Base-by-base conservation (phyloP, 352 stramenopile genomes). In the Phytophthora uliginosa region DNA sequence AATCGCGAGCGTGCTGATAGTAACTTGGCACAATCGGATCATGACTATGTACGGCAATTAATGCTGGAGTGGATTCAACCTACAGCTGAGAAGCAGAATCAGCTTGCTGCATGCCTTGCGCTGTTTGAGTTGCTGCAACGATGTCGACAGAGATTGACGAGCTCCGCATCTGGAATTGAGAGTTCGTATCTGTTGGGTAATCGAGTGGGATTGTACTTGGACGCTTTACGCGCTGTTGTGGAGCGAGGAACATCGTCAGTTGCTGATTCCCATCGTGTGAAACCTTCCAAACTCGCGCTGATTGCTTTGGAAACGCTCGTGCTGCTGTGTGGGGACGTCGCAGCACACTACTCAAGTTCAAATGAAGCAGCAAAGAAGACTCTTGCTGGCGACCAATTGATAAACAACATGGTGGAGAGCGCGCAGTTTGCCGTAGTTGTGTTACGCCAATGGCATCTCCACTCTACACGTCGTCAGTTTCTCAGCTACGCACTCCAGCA, bases 121-220 rank as follows among this genome's bases (percentile, higher is more conserved):
- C 45, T 91, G 18, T 91, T 92, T 58, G 87, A 93, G 63, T 56
- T 95, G 8, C 48, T 90, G 7, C 84, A 90, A 57, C 69, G 65
- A n/a, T 66, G 71, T 51, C 77, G 68, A 4, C 66, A 20, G 9
- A 71, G 58, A 17, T 38, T 81, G 58, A 24, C 33, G 57, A 60
- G 4, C 18, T 8, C 45, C 3, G 20, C 2, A 40, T 7, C 40
- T 57, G 47, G 8, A 59, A 62, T 5, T 13, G 24, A 26, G 8
- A 58, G 18, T 3, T 24, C 34, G 0, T 63, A 15, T 9, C 22
- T 82, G 15, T 50, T 79, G 17, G 63, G 38, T 22, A 31, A 63
- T 54, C 63, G 33, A 60, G 26, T 58, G 53, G 67, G 17, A 6
- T 47, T 36, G 7, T 79, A 61, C 45, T n/a, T 76, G 40, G 51